These are phyloP conservation scores for Collybia sordida DNA, from an alignment of 768 basidiomycete species.

Conservation along the genomic window DNA sequence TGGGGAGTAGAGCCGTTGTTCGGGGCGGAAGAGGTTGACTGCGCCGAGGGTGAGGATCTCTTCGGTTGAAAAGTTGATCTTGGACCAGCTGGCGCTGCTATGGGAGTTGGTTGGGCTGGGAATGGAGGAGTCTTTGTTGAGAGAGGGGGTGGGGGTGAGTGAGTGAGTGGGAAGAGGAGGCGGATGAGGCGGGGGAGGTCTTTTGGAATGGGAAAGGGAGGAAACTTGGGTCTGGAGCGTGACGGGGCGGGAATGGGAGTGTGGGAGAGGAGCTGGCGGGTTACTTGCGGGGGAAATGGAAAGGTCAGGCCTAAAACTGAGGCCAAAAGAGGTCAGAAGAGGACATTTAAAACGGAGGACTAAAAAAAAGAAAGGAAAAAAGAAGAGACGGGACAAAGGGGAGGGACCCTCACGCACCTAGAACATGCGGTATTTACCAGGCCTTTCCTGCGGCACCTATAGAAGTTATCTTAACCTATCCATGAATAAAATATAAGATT, in stretches of 20 bases:
- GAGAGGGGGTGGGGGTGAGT: constrained; percentile 38
- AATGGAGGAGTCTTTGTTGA: constrained; percentile 20
- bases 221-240: constrained; percentile 24
- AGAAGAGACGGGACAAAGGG: too few relatives aligned
- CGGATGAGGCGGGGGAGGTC: constrained; percentile 24
- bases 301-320: too few relatives aligned
- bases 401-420: too few relatives aligned
- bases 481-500: too few relatives aligned
- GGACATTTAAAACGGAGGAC: too few relatives aligned
- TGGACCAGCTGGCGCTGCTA: constrained; percentile 6
- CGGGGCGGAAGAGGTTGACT: constrained; percentile 36
- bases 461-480: too few relatives aligned
- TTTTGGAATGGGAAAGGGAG: constrained; percentile 18
- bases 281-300: too few relatives aligned
- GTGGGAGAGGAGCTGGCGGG: constrained; percentile 22
- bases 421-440: too few relatives aligned
- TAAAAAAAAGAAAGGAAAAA: too few relatives aligned
- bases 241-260: constrained; percentile 18
- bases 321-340: too few relatives aligned
- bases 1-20: constrained; percentile 15
- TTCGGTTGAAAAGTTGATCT: constrained; percentile 26
- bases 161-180: constrained; percentile 28
- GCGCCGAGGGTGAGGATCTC: constrained; percentile 37
- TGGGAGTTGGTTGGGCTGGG: constrained; percentile 13
- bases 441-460: too few relatives aligned